Evolutionary conservation across 2,329 filamentous ascomycete species (phyloP).

Genomic region (Beauveria scarabaeidicola): DNA sequence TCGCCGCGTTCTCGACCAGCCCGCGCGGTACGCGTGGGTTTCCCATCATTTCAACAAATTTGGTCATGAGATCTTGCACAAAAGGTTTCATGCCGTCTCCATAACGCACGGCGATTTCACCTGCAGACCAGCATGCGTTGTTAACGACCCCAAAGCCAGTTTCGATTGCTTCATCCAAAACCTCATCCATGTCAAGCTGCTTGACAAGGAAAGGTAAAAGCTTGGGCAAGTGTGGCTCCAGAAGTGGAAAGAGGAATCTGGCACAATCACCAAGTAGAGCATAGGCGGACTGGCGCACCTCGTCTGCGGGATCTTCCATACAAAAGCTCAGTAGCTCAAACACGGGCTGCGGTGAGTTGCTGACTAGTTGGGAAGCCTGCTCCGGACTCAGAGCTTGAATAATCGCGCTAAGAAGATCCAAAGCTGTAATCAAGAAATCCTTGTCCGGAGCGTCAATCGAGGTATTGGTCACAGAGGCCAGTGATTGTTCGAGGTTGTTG

Average conservation of each 20-base stretch:
- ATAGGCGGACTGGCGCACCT: conserved; percentile 93
- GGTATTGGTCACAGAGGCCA: conserved; percentile 60
- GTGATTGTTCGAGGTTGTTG: conserved; percentile 74
- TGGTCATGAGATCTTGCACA: conserved; percentile 66
- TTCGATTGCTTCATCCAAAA: conserved; percentile 72
- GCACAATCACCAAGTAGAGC: conserved; percentile 91
- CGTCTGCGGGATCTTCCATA: conserved; percentile 83
- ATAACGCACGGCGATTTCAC: conserved; percentile 80
- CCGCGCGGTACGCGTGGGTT: conserved; percentile 80
- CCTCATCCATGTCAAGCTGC: conserved; percentile 74
- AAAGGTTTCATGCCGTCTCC: conserved; percentile 68
- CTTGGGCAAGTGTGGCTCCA: conserved; percentile 63
- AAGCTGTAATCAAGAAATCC: conserved; percentile 90
- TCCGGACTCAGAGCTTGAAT: conserved; percentile 75
- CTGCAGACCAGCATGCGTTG: conserved; percentile 95
- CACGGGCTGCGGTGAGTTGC: conserved; percentile 68
- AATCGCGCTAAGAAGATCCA: conserved; percentile 87
- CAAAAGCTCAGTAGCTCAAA: conserved; percentile 87
- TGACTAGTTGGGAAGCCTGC: conserved; percentile 69
- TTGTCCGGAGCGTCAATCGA: conserved; percentile 77
- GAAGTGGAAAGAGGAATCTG: conserved; percentile 78
- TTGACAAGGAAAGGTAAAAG: conserved; percentile 76
- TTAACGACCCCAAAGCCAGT: conserved; percentile 88
- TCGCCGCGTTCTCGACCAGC: conserved; percentile 87
- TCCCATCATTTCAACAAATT: conserved; percentile 72